Evolutionary conservation across 2,329 filamentous ascomycete genomes (phyloP), one percentile per base, ranked within the genome.

Genomic region (Clonostachys sp.): DNA sequence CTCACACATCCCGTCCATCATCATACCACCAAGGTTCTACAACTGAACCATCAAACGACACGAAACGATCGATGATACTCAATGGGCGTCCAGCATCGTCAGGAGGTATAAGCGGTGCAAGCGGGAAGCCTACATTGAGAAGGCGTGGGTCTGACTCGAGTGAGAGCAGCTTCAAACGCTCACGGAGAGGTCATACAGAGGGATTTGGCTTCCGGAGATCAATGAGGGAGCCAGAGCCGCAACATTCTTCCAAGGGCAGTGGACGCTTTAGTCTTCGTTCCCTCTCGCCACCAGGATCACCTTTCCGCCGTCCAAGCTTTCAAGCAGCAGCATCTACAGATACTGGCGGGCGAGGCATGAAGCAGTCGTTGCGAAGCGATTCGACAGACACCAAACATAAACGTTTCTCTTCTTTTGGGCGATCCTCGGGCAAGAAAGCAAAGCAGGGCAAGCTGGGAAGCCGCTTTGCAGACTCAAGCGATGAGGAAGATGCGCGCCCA

Each of bases 91-190:
- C 47, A 6, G 13, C 34, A 12, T 48, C 47, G 13, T 41, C 47
- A 7, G 34, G 30, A n/a, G 42, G 47, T 34, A 41, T 44, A 14
- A 6, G 34, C 8, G 52, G 53, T 38, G 47, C 55, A 36, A 47
- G 52, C 24, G 49, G 57, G 34, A 63, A 61, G 41, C 57, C 72
- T 12, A 55, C 58, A 6, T 64, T 81, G 9, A 68, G 71, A 48
- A 77, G 84, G 3, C 77, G 71, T 10, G 73, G 70, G 16, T 87
- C 84, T 1, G 81, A 83, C 54, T 84, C 79, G 30, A 89, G 86
- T 57, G 84, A 89, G 41, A 95, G 88, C 66, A 95, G 89, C 61
- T 96, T 96, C 70, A 86, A 81, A 59, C 84, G 89, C 30, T 66
- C 72, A 41, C 77, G 79, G 51, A 68, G 76, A 36, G 61, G 69